phyloP scores from a whole-genome alignment of 371 early-diverging fungal genomes.

The Capniomyces stellatus region DNA sequence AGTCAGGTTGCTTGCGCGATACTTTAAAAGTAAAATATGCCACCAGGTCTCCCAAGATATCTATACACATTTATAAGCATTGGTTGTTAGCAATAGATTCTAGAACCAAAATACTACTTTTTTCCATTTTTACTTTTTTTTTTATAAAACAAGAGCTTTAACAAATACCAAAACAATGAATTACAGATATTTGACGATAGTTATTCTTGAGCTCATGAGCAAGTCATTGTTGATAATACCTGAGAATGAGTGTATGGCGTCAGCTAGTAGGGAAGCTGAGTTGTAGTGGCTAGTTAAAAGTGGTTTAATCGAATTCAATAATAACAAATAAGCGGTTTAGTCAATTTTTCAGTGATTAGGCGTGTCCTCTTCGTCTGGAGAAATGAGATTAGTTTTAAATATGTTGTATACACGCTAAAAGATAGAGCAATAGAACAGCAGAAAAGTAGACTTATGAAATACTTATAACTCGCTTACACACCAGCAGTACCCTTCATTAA shows the following conservation, averaged over 20 bases:
- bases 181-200: conserved; percentile 4
- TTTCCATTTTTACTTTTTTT: too few species aligned
- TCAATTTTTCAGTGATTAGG: neutral
- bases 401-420: neutral
- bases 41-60: conserved; percentile 45
- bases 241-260: conserved; percentile 45
- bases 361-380: neutral
- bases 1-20: conserved; percentile 40
- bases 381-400: too few species aligned
- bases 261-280: conserved; percentile 50
- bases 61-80: conserved; percentile 23
- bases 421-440: neutral
- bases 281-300: conserved; percentile 30
- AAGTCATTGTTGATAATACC: too few species aligned
- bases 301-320: neutral
- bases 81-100: neutral
- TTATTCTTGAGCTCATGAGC: too few species aligned
- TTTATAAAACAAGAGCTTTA: neutral
- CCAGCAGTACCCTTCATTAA: conserved; percentile 48
- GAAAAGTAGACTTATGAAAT: neutral
- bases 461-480: conserved; percentile 19
- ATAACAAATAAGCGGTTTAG: neutral
- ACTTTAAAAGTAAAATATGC: conserved; percentile 47
- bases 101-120: neutral
- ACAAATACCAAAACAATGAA: neutral